Base-by-base conservation (phyloP, 2,329 filamentous ascomycete species). In the Epichloe glyceriae region DNA sequence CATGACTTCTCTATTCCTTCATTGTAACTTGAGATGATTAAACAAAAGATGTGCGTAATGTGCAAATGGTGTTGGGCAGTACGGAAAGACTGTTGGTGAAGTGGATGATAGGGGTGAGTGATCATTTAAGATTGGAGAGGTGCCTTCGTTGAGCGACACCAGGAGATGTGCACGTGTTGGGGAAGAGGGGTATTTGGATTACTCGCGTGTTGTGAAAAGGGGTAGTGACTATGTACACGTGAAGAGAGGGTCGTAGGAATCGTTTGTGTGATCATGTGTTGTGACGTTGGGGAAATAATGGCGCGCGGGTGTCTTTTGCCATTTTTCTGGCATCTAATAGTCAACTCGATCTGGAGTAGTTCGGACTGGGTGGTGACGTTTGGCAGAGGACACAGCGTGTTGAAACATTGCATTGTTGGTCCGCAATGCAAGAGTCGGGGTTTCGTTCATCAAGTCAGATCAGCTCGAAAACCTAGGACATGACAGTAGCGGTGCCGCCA, bases 401-500 rank as follows among this genome's bases (percentile, higher is more conserved):
- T 30, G 15, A 46, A 4, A 8, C 14, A 22, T 22, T 40, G 50
- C 47, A 49, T 45, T 14, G 46, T 52, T 49, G 46, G 42, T 52
- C 37, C 26, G 41, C 20, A 43, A 46, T 40, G 20, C 46, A 49
- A 42, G 37, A 19, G 40, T 40, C 34, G 17, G n/a, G 15, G 7
- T 39, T 34, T 39, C 20, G 15, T 47, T 51, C 39, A 39, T 42
- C 41, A 45, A 39, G 41, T 43, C 15, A 26, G 41, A 37, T 43
- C 37, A 37, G 40, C 52, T 65, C 60, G 76, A 56, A 70, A 70
- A 12, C 39, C 59, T 76, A 70, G 50, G 71, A 66, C 74, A 80
- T 79, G 59, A 76, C 71, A 50, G 59, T 54, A 66, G 71, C 59
- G 63, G 65, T 47, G 56, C 78, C 78, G 52, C 78, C 76, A 49